Base-by-base conservation (phyloP, 768 basidiomycete genomes). In the Leccinum sublutescens region DNA sequence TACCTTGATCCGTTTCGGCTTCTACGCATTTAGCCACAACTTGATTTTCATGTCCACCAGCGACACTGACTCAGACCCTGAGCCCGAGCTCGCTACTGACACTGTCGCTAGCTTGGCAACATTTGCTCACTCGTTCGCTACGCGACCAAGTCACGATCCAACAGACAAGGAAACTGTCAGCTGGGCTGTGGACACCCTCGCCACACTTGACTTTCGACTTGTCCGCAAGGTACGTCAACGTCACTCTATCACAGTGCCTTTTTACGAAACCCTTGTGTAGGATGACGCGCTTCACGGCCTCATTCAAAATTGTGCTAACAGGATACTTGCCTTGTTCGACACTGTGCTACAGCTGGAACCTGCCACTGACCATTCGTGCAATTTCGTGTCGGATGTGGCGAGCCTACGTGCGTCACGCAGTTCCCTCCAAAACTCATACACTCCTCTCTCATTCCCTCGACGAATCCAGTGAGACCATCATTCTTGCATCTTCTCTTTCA, bases 1-100 rank as follows among this genome's bases (percentile, higher is more conserved):
- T 43, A 45, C 40, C 51, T 63, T 54, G 31, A 52, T 54, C 21
- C 29, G 43, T 25, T 34, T 47, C 29, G 14, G 53, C 56, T 15
- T 38, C 23, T 40, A 29, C 27, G 17, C 34, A 58, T 29, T 8
- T 40, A 50, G 38, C 29, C 49, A 25, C 50, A 60, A 43, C 49
- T 50, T 49, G 2, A 60, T 50, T 31, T 51, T 55, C 65, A 75
- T 73, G 74, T 75, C 71, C 63, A 85, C 71, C 63, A 85, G 80
- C 70, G 82, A 83, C 54, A 85, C 85, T 17, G 87, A 87, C 63
- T 80, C 82, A 33, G 84, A 87, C 62, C 78, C 80, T n/a, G 84
- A 80, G 29, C 53, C 64, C 21, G 66, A 66, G 54, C 50, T 45
- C 34, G 3, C 54, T 21, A 25, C 62, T 49, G 60, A 58, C 54